Percentiles rank a stretch among this genome's conserved stretches.
These are phyloP conservation scores for Aspergillus terreus DNA, from an alignment of 2,329 filamentous ascomycete species.

Conservation along the genomic window DNA sequence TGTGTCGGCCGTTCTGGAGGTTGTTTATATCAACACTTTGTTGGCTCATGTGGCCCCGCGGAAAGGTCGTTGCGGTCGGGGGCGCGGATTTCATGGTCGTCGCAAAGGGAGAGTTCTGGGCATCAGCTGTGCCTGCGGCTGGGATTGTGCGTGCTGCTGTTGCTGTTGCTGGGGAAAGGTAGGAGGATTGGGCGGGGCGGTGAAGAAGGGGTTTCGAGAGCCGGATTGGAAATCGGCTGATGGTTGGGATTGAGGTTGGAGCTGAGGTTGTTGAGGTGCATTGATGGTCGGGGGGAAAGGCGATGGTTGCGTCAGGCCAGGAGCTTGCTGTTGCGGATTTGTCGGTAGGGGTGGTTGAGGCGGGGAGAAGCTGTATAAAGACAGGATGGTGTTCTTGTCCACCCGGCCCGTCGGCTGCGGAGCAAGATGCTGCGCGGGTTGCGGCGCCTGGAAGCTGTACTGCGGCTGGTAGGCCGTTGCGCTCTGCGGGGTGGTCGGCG, in stretches of 20 bases:
- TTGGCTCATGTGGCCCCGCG: conserved; percentile 42
- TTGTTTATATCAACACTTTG: conserved; percentile 48
- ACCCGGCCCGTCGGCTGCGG: conserved; percentile 42
- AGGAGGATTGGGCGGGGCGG: neutral
- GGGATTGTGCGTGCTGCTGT: conserved; percentile 12
- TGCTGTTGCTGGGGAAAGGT: conserved; percentile 3
- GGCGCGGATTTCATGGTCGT: conserved; percentile 13
- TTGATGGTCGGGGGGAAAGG: conserved; percentile 5
- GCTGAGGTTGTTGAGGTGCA: conserved; percentile 12
- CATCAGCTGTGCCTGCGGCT: conserved; percentile 5
- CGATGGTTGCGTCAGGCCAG: conserved; percentile 17
- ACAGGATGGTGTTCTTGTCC: conserved; percentile 46
- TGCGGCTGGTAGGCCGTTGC: conserved; percentile 17
- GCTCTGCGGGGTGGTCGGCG: conserved; percentile 20
- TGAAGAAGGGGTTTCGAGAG: conserved; percentile 25
- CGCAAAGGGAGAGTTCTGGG: conserved; percentile 4
- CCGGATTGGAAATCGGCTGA: conserved; percentile 22
- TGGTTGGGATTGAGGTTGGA: conserved; percentile 10
- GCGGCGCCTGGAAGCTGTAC: conserved; percentile 15
- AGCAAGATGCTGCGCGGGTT: conserved; percentile 26
- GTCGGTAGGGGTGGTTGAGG: conserved; percentile 29
- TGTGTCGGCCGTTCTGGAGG: conserved; percentile 46
- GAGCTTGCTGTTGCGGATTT: conserved; percentile 25
- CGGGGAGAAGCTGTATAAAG: conserved; percentile 44
- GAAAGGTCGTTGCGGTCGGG: conserved; percentile 14